Conservation (phyloP, 2,329 filamentous ascomycete species). For the Fonsecaea pedrosoi region DNA sequence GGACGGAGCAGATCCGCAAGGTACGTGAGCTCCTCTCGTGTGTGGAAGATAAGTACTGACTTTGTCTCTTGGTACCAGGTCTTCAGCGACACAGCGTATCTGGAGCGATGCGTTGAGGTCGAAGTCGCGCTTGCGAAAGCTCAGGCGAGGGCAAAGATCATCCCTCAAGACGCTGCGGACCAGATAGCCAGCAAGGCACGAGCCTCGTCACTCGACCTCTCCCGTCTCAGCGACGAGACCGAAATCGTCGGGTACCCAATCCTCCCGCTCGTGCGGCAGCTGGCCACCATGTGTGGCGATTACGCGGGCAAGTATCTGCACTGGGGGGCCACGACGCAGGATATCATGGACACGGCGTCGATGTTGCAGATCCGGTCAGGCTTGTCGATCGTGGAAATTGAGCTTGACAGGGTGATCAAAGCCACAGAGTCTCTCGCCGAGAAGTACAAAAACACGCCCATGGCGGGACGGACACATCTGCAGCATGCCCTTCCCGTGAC, state of each 20-base stretch:
- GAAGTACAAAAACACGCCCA: slow-evolving; percentile 60
- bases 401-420: slow-evolving; percentile 52
- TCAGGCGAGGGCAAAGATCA: slow-evolving; percentile 37
- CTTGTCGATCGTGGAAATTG: slow-evolving; percentile 55
- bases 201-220: not conserved
- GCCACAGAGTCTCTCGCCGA: slow-evolving; percentile 53
- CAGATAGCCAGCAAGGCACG: not conserved
- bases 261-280: slow-evolving; percentile 40
- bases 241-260: slow-evolving; percentile 43
- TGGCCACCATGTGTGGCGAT: slow-evolving; percentile 31
- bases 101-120: slow-evolving; percentile 33
- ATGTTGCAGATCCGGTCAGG: slow-evolving; percentile 61
- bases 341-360: slow-evolving; percentile 64
- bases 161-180: slow-evolving; percentile 24
- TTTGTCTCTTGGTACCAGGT: slow-evolving; percentile 12
- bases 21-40: not conserved
- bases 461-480: slow-evolving; percentile 65
- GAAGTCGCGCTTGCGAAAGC: slow-evolving; percentile 41
- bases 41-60: not conserved
- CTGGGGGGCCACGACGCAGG: slow-evolving; percentile 66
- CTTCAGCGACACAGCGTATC: slow-evolving; percentile 40
- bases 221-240: slow-evolving; percentile 32
- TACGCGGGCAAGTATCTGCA: slow-evolving; percentile 58
- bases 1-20: slow-evolving; percentile 40
- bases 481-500: slow-evolving; percentile 65